Percentiles rank a stretch among this genome's conserved stretches.
These are phyloP conservation scores for Gnomoniopsis smithogilvyi DNA, from an alignment of 2,329 filamentous ascomycete species.

Conservation along the genomic window DNA sequence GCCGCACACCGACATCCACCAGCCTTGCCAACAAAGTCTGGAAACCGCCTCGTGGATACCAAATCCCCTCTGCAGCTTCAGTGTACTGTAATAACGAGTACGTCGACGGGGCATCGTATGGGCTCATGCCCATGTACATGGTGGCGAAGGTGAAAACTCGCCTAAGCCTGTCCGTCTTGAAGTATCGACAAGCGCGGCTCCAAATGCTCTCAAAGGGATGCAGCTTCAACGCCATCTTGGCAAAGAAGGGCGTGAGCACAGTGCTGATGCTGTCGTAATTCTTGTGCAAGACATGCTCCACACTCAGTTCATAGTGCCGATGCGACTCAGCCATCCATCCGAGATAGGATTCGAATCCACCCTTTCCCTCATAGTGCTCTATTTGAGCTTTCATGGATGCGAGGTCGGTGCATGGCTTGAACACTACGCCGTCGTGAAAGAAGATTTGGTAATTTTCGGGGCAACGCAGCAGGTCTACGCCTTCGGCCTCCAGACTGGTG, in stretches of 20 bases:
- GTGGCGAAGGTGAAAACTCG: slow-evolving; percentile 74
- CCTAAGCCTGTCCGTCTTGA: slow-evolving; percentile 65
- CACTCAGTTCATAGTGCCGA: slow-evolving; percentile 65
- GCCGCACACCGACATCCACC: slow-evolving; percentile 57
- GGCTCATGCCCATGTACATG: slow-evolving; percentile 83
- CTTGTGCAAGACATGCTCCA: slow-evolving; percentile 61
- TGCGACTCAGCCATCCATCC: slow-evolving; percentile 65
- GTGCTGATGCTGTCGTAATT: slow-evolving; percentile 63
- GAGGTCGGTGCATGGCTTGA: slow-evolving; percentile 65
- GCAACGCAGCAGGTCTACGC: slow-evolving; percentile 67
- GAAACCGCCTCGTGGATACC: slow-evolving; percentile 72
- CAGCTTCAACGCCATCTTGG: slow-evolving; percentile 55
- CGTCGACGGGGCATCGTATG: slow-evolving; percentile 71
- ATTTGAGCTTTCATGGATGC: slow-evolving; percentile 69
- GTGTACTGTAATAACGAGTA: slow-evolving; percentile 74
- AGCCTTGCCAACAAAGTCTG: slow-evolving; percentile 62
- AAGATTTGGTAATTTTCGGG: slow-evolving; percentile 74
- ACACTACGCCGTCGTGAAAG: slow-evolving; percentile 64
- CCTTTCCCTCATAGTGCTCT: slow-evolving; percentile 69
- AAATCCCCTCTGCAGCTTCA: slow-evolving; percentile 72
- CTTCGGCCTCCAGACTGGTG: slow-evolving; percentile 62
- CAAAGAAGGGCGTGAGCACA: slow-evolving; percentile 56
- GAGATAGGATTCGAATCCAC: slow-evolving; percentile 68
- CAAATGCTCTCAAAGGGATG: slow-evolving; percentile 73
- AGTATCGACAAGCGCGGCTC: slow-evolving; percentile 62